Evolutionary conservation across 345 rosid genomes (phyloP).

Genomic region (Nasturtium officinale): DNA sequence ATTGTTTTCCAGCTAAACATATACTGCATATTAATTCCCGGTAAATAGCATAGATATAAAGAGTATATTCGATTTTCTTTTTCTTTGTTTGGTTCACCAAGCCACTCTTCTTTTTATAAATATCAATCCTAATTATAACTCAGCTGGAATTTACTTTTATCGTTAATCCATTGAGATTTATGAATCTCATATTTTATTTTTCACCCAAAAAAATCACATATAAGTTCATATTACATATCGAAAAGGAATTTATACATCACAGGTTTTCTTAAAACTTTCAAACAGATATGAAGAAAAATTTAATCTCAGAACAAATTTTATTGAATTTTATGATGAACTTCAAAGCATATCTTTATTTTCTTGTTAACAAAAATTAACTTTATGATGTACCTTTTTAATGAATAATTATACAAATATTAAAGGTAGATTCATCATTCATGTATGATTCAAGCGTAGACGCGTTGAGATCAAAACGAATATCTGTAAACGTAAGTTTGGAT

Average conservation of each 20-base stretch:
- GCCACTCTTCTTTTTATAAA: background rate
- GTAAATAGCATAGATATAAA: background rate
- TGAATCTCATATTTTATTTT: background rate
- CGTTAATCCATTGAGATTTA: background rate
- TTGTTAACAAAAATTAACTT: background rate
- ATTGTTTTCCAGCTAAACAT: slow-evolving; percentile 33
- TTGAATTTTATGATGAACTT: background rate
- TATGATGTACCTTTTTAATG: background rate
- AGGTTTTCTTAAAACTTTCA: background rate
- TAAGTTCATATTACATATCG: background rate
- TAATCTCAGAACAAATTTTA: background rate
- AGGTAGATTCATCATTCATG: background rate
- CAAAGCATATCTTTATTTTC: background rate
- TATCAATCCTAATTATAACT: slow-evolving; percentile 1
- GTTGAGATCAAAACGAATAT: background rate
- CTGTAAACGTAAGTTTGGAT: background rate
- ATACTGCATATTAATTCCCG: slow-evolving; percentile 13
- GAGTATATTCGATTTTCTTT: background rate
- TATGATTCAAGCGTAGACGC: background rate
- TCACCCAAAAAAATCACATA: background rate
- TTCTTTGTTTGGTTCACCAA: background rate
- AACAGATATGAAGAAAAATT: background rate
- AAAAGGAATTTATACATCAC: background rate
- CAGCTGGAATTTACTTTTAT: slow-evolving; percentile 22
- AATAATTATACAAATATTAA: no score